A percentile compares a stretch with the other conserved stretches of the same genome.
Conservation (phyloP, 495 filamentous ascomycete species). For the Aspergillus haitiensis region DNA sequence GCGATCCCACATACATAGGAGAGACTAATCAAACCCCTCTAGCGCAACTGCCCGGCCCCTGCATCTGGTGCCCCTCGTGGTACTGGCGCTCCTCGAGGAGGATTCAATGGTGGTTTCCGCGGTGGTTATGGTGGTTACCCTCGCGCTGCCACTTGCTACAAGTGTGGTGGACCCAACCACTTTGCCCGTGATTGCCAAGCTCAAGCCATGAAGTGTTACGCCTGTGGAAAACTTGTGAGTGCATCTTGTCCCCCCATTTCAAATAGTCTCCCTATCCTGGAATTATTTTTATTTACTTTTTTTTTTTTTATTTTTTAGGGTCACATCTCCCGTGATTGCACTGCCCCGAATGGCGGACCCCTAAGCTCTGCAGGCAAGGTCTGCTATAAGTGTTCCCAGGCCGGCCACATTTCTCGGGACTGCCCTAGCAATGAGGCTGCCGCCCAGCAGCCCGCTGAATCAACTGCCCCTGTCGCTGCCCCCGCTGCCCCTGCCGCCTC, state of each 20-base stretch:
- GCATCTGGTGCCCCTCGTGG: conserved; percentile 62
- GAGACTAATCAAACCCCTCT: conserved; percentile 10
- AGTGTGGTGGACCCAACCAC: conserved; percentile 98
- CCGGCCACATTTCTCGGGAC: conserved; percentile 94
- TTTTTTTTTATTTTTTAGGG: conserved; percentile 49
- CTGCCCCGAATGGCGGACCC: conserved; percentile 92
- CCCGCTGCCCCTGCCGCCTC: conserved; percentile 36
- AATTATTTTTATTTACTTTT: background rate
- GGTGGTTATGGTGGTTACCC: conserved; percentile 67
- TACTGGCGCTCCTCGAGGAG: conserved; percentile 64
- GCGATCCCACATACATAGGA: background rate
- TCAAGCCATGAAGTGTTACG: conserved; percentile 99
- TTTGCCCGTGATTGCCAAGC: conserved; percentile 98
- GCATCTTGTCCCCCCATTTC: background rate
- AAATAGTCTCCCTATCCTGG: background rate
- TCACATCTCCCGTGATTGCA: conserved; percentile 97
- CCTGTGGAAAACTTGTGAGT: conserved; percentile 85
- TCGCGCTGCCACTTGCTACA: conserved; percentile 95
- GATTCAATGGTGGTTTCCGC: conserved; percentile 65
- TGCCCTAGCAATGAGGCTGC: conserved; percentile 68
- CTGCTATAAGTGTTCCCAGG: conserved; percentile 95
- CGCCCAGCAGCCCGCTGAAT: conserved; percentile 35
- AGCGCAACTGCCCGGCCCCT: conserved; percentile 84
- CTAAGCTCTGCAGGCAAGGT: conserved; percentile 95
- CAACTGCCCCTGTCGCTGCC: conserved; percentile 34